A percentile compares a stretch with the other conserved stretches of the same genome.
Evolutionary conservation across 768 basidiomycete genomes (phyloP).

Genomic region (Grammothele lineata): DNA sequence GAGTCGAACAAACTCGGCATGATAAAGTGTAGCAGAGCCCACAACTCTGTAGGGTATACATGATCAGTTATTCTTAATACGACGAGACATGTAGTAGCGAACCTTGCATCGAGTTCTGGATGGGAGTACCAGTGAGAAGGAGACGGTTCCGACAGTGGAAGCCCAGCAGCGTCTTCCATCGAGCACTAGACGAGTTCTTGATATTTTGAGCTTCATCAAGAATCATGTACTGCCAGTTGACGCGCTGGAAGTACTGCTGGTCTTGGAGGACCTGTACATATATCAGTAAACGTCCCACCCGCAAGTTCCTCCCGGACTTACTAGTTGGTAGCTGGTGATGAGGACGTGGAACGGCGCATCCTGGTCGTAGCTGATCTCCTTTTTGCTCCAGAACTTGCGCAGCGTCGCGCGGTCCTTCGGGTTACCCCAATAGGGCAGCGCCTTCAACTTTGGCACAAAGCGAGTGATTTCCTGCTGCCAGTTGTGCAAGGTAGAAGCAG

Average conservation of each 20-base stretch:
- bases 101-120: constrained; percentile 99
- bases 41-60: constrained; percentile 60
- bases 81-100: constrained; percentile 13
- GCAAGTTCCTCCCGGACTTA: constrained; percentile 28
- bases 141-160: constrained; percentile 96
- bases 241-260: constrained; percentile 94
- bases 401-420: constrained; percentile 93
- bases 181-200: constrained; percentile 92
- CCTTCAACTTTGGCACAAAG: constrained; percentile 91
- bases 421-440: constrained; percentile 97
- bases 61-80: background rate
- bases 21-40: constrained; percentile 98
- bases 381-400: constrained; percentile 97
- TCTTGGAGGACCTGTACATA: constrained; percentile 78
- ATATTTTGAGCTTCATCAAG: constrained; percentile 99
- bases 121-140: constrained; percentile 94
- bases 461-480: constrained; percentile 99
- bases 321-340: constrained; percentile 95
- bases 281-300: background rate
- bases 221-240: constrained; percentile 99
- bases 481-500: constrained; percentile 95
- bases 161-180: constrained; percentile 96
- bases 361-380: constrained; percentile 91
- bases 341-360: constrained; percentile 96
- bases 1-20: constrained; percentile 99